Base-by-base conservation (phyloP, 1,284 basidiomycete species). In the Sanghuangporus weigelae region DNA sequence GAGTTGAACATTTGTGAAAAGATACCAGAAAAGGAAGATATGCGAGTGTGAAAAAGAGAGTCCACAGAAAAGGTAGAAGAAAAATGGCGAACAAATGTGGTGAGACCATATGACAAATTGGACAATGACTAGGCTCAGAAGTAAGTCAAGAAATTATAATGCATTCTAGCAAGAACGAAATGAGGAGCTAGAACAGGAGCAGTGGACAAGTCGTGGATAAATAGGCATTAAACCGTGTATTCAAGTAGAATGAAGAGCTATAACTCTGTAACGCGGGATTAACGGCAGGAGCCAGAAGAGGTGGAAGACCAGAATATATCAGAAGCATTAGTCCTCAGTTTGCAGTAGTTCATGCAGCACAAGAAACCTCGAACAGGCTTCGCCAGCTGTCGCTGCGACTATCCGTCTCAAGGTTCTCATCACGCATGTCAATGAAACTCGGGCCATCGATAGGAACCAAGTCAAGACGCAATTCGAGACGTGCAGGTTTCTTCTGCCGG, bases 381-480 rank as follows among this genome's bases (percentile, higher is more conserved):
- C 51, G 61, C 65, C 62, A 63, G 42, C 65, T 60, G 35, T 63
- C 62, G 12, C 61, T 56, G n/a, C 56, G 61, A 38, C 61, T 63
- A 7, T 66, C 65, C 21, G 55, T 58, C 26, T 65, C 64, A 16
- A 59, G 60, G 35, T 44, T 55, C 26, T 66, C 65, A 21, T 66
- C 65, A 21, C 59, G 57, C 50, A 66, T 49, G 26, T 66, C 65
- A 59, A 66, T 66, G 53, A 66, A 66, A 36, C 61, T 66, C n/a
- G 62, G 59, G 21, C 23, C 49, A 10, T 65, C 61, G 21, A 39
- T 50, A 46, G 49, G 26, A 7, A 26, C 38, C 63, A 59, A 64
- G 36, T 61, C 63, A 31, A 64, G 38, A 39, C 42, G 59, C 21
- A 64, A 21, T 35, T 62, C 60, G 7, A 62, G 48, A 10, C 63